Evolutionary conservation across 1,284 basidiomycete species (phyloP).

Genomic region (Bondarzewia mesenterica): DNA sequence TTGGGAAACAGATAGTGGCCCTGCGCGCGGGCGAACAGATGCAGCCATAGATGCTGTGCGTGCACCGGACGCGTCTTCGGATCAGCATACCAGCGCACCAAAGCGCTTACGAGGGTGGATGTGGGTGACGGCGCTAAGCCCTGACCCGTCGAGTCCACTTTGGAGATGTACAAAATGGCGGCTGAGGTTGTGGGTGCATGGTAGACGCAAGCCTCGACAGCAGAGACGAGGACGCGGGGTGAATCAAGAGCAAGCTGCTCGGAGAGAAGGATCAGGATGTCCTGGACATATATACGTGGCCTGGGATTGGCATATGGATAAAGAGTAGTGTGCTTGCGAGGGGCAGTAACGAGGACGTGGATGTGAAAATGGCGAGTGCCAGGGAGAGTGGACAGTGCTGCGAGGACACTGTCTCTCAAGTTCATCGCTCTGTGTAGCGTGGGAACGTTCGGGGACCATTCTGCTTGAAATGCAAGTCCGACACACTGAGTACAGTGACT

Average conservation of each 20-base stretch:
- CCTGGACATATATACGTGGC: conserved; percentile 59
- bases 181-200: conserved; percentile 60
- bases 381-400: conserved; percentile 46
- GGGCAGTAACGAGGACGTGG: conserved; percentile 66
- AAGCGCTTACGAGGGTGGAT: conserved; percentile 54
- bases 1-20: conserved; percentile 92
- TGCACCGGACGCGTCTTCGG: conserved; percentile 56
- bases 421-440: conserved; percentile 15
- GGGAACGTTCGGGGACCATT: background rate
- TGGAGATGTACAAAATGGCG: conserved; percentile 85
- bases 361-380: conserved; percentile 66
- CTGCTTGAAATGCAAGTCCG: background rate
- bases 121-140: conserved; percentile 55
- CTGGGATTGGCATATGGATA: conserved; percentile 70
- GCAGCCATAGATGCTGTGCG: conserved; percentile 60
- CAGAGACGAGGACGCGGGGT: conserved; percentile 61
- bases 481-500: too few species aligned
- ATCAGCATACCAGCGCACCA: conserved; percentile 64
- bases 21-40: conserved; percentile 90
- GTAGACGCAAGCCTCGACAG: conserved; percentile 80
- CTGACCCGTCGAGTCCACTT: conserved; percentile 91
- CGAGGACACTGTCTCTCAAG: conserved; percentile 62
- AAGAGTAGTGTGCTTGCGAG: conserved; percentile 60
- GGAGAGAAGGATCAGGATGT: conserved; percentile 69
- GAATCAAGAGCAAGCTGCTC: conserved; percentile 41